These are phyloP conservation scores for Gossypium aridum DNA, from an alignment of 441 rosid genomes.

Conservation along the genomic window DNA sequence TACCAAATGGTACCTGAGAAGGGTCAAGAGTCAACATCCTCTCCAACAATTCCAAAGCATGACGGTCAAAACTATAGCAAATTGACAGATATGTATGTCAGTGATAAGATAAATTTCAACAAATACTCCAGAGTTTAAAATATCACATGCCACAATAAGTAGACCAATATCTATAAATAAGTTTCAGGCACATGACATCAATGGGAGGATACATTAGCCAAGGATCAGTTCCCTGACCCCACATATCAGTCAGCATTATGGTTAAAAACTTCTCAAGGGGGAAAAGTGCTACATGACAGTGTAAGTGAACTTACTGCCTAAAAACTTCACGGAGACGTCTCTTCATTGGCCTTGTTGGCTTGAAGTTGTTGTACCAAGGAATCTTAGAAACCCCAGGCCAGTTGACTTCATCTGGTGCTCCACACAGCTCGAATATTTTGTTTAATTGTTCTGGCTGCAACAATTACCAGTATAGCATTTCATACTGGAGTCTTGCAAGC, in stretches of 20 bases:
- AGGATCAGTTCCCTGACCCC: neutral
- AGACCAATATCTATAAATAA: neutral
- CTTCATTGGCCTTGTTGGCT: slow-evolving; percentile 76
- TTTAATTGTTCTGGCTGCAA: slow-evolving; percentile 82
- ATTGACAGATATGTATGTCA: slow-evolving; percentile 5
- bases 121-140: neutral
- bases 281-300: neutral
- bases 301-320: slow-evolving; percentile 57
- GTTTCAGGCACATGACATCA: neutral
- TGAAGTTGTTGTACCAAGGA: slow-evolving; percentile 86
- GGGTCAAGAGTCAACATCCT: slow-evolving; percentile 94
- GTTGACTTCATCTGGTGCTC: slow-evolving; percentile 81
- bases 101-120: neutral
- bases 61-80: slow-evolving; percentile 62
- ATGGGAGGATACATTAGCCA: neutral
- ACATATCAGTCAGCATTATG: neutral
- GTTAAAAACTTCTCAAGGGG: neutral
- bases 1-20: slow-evolving; percentile 52
- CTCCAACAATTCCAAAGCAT: slow-evolving; percentile 91
- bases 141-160: neutral
- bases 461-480: slow-evolving; percentile 9
- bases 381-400: slow-evolving; percentile 49
- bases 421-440: slow-evolving; percentile 92
- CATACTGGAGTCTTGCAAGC: neutral
- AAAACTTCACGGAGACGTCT: slow-evolving; percentile 84